Base-by-base conservation (phyloP, 805 yeast genomes). In the Zygosaccharomyces pseudorouxii region DNA sequence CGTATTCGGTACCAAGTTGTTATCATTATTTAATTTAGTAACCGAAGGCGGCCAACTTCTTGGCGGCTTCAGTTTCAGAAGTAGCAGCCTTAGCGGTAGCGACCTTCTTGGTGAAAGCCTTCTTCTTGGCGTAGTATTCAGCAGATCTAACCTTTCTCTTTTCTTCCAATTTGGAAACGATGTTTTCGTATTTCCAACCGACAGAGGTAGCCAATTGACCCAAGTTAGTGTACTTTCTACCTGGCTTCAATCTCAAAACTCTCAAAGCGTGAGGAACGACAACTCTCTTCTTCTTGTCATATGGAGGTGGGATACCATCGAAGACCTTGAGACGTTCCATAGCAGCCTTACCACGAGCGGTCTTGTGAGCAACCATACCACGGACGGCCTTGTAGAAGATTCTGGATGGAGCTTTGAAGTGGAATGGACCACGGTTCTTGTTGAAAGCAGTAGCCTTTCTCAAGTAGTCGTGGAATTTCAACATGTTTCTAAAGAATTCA, bases 321-420 rank as follows among this genome's bases (percentile, higher is more conserved):
- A 88, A 93, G 67, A 92, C 98, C 92, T 93, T 89, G 70, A 93
- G 87, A 81, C 97, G 90, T 82, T 90, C 98, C 72, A 93, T 78
- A 70, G 99, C 99, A 73, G 98, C 98, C 82, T 88, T 86, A 79
- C 99, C 99, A 80, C 98, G 93, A 68, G 98, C 93, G 66, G 99
- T 93, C 89, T 93, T 93, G 90, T 93, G 98, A 74, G 97, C 80
- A 71, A 93, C 80, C 99, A 93, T 93, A 80, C 99, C 99, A 75
- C 96, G 87, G 75, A 93, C 78, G 71, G 99, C 97, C 86, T 93
- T 93, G 95, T 90, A 90, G 79, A 93, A 89, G 79, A 93, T 92
- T 81, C 98, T 89, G 59, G 98, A 90, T 77, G 99, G 99, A 59
- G 99, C 99, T 80, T 98, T 93, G 96, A 93, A 93, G 77, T 93